These are phyloP conservation scores for Paramyrothecium roridum DNA, from an alignment of 2,329 filamentous ascomycete genomes.

Conservation along the genomic window DNA sequence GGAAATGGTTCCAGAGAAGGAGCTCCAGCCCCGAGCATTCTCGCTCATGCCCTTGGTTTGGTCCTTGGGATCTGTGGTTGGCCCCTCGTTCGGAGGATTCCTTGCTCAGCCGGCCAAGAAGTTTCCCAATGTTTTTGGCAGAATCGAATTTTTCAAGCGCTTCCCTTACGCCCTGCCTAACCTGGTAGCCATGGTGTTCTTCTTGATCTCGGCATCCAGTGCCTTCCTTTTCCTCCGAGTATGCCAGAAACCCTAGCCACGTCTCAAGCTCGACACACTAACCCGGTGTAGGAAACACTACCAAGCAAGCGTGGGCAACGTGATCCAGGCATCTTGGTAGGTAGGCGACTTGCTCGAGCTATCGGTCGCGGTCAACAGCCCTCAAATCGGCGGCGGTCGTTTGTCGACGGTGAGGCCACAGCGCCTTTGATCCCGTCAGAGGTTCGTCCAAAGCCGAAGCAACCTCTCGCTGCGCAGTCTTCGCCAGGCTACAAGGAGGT, in stretches of 20 bases:
- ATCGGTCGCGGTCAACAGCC: constrained; percentile 21
- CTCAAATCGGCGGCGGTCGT: constrained; percentile 39
- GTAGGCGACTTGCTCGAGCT: constrained; percentile 57
- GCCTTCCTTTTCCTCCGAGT: constrained; percentile 77
- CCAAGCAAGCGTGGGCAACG: constrained; percentile 62
- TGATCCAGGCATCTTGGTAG: constrained; percentile 76
- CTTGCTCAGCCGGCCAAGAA: constrained; percentile 78
- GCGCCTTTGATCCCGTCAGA: constrained; percentile 48
- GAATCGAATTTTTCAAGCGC: constrained; percentile 63
- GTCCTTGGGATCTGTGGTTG: constrained; percentile 83
- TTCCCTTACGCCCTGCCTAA: constrained; percentile 88
- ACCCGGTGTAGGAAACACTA: constrained; percentile 66
- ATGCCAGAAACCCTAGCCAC: constrained; percentile 7
- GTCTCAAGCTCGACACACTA: neutral
- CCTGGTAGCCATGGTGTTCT: constrained; percentile 71
- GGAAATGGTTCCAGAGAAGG: constrained; percentile 84
- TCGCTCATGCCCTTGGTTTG: constrained; percentile 90
- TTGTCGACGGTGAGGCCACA: constrained; percentile 54
- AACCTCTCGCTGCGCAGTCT: constrained; percentile 4
- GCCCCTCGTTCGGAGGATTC: constrained; percentile 82
- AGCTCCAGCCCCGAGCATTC: constrained; percentile 85
- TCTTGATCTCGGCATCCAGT: constrained; percentile 70
- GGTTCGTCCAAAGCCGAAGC: constrained; percentile 18
- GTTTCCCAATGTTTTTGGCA: constrained; percentile 67
- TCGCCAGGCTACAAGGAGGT: constrained; percentile 55